phyloP scores from a whole-genome alignment of 371 early-diverging fungal species.

The Encephalitozoon intestinalis region DNA sequence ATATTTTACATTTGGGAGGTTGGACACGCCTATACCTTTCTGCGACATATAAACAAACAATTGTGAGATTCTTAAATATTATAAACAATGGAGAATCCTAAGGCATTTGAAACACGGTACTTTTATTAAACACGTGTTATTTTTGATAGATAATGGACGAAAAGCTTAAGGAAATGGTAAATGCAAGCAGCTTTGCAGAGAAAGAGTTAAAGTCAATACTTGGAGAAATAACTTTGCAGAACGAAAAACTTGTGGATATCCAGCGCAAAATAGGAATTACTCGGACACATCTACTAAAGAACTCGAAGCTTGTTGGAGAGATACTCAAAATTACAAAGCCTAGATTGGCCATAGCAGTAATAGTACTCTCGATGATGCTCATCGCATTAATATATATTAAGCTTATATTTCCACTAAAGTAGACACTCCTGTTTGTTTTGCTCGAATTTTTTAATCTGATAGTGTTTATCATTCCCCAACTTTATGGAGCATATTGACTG shows the following conservation, averaged over 20 bases:
- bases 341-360: background rate
- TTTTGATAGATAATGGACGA: background rate
- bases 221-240: slow-evolving; percentile 28
- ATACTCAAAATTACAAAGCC: slow-evolving; percentile 2
- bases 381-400: background rate
- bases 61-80: background rate
- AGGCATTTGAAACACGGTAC: background rate
- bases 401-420: background rate
- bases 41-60: slow-evolving; percentile 38
- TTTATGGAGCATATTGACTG: background rate
- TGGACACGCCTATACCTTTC: slow-evolving; percentile 75
- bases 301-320: background rate
- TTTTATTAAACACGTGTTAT: background rate
- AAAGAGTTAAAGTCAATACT: slow-evolving; percentile 15
- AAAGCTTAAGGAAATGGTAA: slow-evolving; percentile 27
- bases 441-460: background rate
- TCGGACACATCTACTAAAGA: background rate
- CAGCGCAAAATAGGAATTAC: slow-evolving; percentile 26
- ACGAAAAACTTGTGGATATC: slow-evolving; percentile 31
- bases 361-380: background rate
- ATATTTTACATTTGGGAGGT: slow-evolving; percentile 90
- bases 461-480: background rate
- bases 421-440: background rate
- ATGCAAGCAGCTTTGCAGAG: slow-evolving; percentile 26
- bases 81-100: background rate